Base-by-base conservation (phyloP, 768 basidiomycete genomes). In the Calocera cornea region DNA sequence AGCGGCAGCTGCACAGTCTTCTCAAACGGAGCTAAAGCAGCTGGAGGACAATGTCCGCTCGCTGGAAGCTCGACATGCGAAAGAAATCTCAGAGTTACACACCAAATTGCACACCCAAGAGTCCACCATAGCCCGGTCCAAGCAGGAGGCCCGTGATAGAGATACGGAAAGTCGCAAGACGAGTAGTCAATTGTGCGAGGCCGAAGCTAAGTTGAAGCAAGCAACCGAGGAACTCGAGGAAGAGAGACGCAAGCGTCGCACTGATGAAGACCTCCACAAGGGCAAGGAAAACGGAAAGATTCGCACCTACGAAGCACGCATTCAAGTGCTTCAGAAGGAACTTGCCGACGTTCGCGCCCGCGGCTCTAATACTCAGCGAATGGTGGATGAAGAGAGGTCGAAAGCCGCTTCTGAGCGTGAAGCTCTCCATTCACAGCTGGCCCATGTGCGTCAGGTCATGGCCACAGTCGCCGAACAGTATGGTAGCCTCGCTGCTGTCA, bases 311-410 rank as follows among this genome's bases (percentile, higher is more conserved):
- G 54, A 60, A 16, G 54, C 54, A 2, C 54, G 54, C 54, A 33
- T 60, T 27, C 54, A 60, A 33, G 54, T 27, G 24, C 54, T 60
- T 16, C 54, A 60, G 54, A 60, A 60, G 31, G 54, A 60, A 60
- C 11, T 60, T 16, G 31, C 54, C 8, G 14, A 16, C 31, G 8
- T 60, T 27, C 54, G 54, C 31, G 2, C 24, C 7, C 27, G 10
- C 31, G 31, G 31, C 24, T 29, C 54, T 27, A 10, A 60, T 16
- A 27, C 54, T 2, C 14, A 60, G 54, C 54, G 19, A 14, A 33
- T 19, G 2, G 31, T 60, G 2, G 54, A 60, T 2, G 54, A 60
- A 60, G 54, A 60, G 31, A 27, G 54, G 27, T 5, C 7, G 54
- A 60, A 60, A 19, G 31, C 54, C 5, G 2, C 31, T 10, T 29